A percentile compares a stretch with the other conserved stretches of the same genome.
Evolutionary conservation across 2,329 filamentous ascomycete species (phyloP).

Genomic region (Aspergillus oerlinghausenensis): DNA sequence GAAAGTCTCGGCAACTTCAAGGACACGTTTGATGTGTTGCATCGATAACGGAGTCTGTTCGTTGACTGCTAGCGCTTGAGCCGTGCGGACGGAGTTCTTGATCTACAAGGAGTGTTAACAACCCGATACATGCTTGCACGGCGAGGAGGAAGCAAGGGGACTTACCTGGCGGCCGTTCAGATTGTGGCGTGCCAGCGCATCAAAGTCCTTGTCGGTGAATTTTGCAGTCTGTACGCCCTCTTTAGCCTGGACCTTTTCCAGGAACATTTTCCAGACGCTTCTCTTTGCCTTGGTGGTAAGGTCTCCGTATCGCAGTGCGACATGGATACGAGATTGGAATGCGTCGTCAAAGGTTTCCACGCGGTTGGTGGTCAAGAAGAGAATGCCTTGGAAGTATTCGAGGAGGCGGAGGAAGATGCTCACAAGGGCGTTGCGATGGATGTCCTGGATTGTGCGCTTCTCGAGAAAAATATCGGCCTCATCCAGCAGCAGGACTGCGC

Average conservation of each 20-base stretch:
- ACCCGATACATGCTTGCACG: neutral
- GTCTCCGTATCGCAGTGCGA: constrained; percentile 75
- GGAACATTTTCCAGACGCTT: constrained; percentile 78
- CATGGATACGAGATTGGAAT: constrained; percentile 82
- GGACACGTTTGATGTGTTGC: constrained; percentile 72
- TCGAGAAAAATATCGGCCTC: constrained; percentile 84
- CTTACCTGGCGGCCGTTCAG: constrained; percentile 64
- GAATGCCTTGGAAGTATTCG: constrained; percentile 87
- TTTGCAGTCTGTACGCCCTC: constrained; percentile 51
- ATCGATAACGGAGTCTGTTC: constrained; percentile 68
- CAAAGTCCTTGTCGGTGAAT: constrained; percentile 60
- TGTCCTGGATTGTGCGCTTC: constrained; percentile 75
- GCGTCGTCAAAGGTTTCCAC: constrained; percentile 85
- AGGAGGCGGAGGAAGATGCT: constrained; percentile 81
- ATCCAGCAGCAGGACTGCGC: constrained; percentile 77
- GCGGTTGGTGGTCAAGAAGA: constrained; percentile 85
- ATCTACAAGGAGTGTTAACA: constrained; percentile 53
- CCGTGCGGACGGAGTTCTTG: constrained; percentile 81
- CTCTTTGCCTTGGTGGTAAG: constrained; percentile 68
- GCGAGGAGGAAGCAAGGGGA: constrained; percentile 1
- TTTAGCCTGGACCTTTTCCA: constrained; percentile 64
- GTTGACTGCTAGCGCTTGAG: constrained; percentile 75
- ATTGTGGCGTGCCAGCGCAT: constrained; percentile 61
- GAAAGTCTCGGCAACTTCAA: constrained; percentile 81
- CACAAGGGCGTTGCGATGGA: constrained; percentile 79